Evolutionary conservation across 2,329 filamentous ascomycete genomes (phyloP).

Genomic region (Ophiostoma angusticollis): DNA sequence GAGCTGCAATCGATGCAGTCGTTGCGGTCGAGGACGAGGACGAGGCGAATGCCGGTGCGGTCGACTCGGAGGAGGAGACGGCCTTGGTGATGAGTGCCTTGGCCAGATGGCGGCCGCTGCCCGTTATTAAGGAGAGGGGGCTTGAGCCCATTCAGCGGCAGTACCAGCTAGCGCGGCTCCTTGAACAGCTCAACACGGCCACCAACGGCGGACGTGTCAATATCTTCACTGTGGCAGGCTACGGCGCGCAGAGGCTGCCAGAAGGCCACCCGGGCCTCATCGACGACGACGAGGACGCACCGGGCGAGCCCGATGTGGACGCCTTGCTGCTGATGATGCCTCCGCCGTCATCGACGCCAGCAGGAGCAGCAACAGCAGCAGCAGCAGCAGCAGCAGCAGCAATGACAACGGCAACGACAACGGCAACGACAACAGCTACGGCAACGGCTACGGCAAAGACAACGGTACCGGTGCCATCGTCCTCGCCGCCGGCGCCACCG

Average conservation of each 20-base stretch:
- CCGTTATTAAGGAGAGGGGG: slow-evolving; percentile 54
- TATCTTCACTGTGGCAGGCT: slow-evolving; percentile 49
- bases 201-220: slow-evolving; percentile 53
- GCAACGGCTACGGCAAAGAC: slow-evolving; percentile 1
- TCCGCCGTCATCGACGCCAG: slow-evolving; percentile 4
- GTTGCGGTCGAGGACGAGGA: slow-evolving; percentile 79
- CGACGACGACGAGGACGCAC: slow-evolving; percentile 42
- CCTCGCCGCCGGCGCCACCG: background rate
- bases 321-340: slow-evolving; percentile 19
- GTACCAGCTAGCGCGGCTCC: slow-evolving; percentile 49
- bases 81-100: slow-evolving; percentile 76
- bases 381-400: slow-evolving; percentile 1
- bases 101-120: slow-evolving; percentile 62
- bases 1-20: slow-evolving; percentile 89
- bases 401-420: slow-evolving; percentile 1
- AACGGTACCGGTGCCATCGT: slow-evolving; percentile 3
- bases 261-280: slow-evolving; percentile 34
- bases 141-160: slow-evolving; percentile 49
- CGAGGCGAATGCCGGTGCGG: slow-evolving; percentile 62
- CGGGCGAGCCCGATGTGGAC: slow-evolving; percentile 41
- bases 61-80: slow-evolving; percentile 93
- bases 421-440: slow-evolving; percentile 9
- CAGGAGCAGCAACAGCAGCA: background rate
- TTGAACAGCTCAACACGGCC: slow-evolving; percentile 53
- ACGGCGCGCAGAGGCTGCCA: slow-evolving; percentile 40